Evolutionary conservation across 164 flowering plant species (phyloP).

Genomic region (Stephania cephalantha): DNA sequence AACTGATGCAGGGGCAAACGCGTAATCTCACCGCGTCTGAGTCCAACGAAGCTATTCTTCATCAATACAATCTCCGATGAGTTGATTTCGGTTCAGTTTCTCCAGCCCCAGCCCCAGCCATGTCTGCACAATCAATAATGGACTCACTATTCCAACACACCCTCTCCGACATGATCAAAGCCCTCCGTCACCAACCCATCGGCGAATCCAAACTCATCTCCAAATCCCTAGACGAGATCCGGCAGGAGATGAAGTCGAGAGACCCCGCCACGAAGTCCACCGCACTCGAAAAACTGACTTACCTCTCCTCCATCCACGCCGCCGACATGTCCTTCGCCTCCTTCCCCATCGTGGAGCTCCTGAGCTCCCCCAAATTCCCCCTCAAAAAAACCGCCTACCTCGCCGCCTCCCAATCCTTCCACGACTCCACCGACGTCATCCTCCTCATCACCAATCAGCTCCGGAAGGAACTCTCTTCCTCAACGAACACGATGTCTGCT

Average conservation of each 20-base stretch:
- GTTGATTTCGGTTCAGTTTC: too few relatives aligned
- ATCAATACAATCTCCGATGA: too few relatives aligned
- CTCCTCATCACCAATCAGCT: conserved; percentile 80
- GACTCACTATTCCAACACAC: conserved; percentile 79
- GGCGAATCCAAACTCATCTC: conserved; percentile 48
- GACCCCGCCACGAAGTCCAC: conserved; percentile 62
- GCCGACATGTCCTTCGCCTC: conserved; percentile 79
- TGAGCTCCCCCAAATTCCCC: conserved; percentile 48
- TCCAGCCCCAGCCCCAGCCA: too few relatives aligned
- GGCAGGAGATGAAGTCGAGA: conserved; percentile 75
- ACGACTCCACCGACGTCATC: conserved; percentile 57
- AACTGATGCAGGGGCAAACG: too few relatives aligned
- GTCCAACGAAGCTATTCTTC: too few relatives aligned
- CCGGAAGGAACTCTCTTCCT: conserved; percentile 63
- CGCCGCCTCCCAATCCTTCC: conserved; percentile 68
- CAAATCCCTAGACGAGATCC: conserved; percentile 67
- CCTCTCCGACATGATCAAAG: conserved; percentile 78
- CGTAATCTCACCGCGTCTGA: too few relatives aligned
- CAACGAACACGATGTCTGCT: conserved; percentile 53
- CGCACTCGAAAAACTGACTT: conserved; percentile 82
- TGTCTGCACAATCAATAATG: conserved; percentile 52
- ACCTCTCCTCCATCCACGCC: conserved; percentile 54
- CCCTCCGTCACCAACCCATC: conserved; percentile 48
- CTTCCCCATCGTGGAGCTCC: conserved; percentile 71
- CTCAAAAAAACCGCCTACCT: conserved; percentile 66